Base-by-base conservation (phyloP, 257 asterid genomes). In the Jasminum sambac region DNA sequence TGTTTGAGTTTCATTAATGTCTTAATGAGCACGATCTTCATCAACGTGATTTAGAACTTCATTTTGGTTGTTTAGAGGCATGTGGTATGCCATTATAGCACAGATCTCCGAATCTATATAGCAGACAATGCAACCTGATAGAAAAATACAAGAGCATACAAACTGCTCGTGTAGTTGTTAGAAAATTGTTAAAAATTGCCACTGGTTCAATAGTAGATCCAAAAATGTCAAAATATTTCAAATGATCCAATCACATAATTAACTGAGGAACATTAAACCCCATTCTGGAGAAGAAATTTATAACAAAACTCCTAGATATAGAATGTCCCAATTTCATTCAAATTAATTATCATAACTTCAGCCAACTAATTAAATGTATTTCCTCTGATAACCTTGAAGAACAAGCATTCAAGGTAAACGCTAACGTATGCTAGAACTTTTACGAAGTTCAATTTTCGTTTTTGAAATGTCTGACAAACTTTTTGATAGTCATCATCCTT, bases 41-140 rank as follows among this genome's bases (percentile, higher is more conserved):
- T 46, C 6, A 63, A 63, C 30, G 25, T 63, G 68, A 63, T 63
- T 38, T n/a, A 30, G 68, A 38, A 63, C 50, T 63, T 63, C 68
- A 43, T 17, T 63, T 63, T 63, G 68, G 30, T 83, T 83, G 82
- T 83, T 85, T 41, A 83, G 78, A 19, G 88, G 85, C 85, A 83
- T 80, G 83, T 84, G 77, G 43, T 84, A 86, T 41, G 89, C 81
- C 89, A 82, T 84, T 67, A 84, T 81, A 55, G 89, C 86, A 69
- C 82, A 74, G 60, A 84, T 84, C 78, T 81, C 86, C 14, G 83
- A 79, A 58, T 84, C 86, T 86, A 81, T 84, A 84, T 30, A 81
- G 57, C 89, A 81, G 83, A 25, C 69, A 43, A 62, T 42, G 40
- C 39, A 74, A 69, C 16, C 50, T 61, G 17, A 46, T 59, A 63